A percentile compares a stretch with the other conserved stretches of the same genome.
These are phyloP conservation scores for Paracoccidioides lutzii DNA, from an alignment of 2,329 filamentous ascomycete genomes.

Conservation along the genomic window DNA sequence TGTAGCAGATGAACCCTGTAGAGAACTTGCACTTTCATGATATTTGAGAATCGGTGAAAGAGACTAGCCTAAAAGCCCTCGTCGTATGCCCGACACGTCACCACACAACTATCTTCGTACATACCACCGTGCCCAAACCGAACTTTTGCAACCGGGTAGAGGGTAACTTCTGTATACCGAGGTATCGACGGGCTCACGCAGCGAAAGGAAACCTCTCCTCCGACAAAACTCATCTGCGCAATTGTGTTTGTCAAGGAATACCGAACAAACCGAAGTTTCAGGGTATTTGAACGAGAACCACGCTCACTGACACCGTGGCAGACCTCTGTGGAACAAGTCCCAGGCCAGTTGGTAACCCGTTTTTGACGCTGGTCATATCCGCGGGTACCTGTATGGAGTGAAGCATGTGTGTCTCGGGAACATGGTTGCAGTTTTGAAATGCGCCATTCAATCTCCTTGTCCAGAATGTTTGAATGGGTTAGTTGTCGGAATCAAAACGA, in stretches of 20 bases:
- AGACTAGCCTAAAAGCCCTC: too few relatives aligned
- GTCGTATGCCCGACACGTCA: too few relatives aligned
- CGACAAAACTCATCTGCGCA: background rate
- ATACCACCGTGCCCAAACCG: background rate
- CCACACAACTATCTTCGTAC: background rate
- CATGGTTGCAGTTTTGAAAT: background rate
- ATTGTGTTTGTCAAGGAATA: background rate
- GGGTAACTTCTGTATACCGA: background rate
- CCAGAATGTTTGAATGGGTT: background rate
- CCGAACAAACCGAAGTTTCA: background rate
- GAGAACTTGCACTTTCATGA: background rate
- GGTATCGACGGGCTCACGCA: background rate
- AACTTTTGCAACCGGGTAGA: background rate
- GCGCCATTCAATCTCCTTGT: background rate
- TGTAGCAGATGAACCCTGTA: background rate
- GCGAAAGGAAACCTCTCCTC: background rate
- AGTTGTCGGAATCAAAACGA: too few relatives aligned
- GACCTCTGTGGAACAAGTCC: background rate
- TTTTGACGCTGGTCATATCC: background rate
- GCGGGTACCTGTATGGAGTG: background rate
- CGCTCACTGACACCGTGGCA: background rate
- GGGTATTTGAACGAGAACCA: background rate
- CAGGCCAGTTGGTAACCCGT: background rate
- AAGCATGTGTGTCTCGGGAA: background rate
- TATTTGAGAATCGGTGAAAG: too few relatives aligned